A percentile compares a stretch with the other conserved stretches of the same genome.
Evolutionary conservation across 176 grass and related monocot species (phyloP).

Genomic region (Juncus effusus): DNA sequence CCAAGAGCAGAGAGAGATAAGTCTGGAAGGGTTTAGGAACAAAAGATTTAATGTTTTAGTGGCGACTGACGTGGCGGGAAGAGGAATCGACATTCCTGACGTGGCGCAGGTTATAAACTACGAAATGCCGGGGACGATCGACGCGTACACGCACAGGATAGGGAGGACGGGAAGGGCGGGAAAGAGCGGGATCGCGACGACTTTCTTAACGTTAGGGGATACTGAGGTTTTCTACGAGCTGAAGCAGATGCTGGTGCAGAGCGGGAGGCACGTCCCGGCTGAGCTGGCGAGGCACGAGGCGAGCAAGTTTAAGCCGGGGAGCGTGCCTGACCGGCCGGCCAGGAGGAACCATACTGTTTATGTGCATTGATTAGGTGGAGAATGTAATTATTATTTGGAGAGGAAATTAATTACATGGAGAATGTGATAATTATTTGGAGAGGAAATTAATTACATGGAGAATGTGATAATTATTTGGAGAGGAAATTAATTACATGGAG

Average conservation of each 20-base stretch:
- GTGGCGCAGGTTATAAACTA: slow-evolving; percentile 92
- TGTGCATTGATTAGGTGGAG: slow-evolving; percentile 16
- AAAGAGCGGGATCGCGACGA: slow-evolving; percentile 81
- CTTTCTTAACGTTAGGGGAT: slow-evolving; percentile 78
- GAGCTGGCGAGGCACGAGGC: slow-evolving; percentile 95
- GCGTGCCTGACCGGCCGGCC: slow-evolving; percentile 80
- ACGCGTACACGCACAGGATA: slow-evolving; percentile 95
- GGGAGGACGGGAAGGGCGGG: slow-evolving; percentile 91
- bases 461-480: too few species aligned
- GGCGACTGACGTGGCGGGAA: slow-evolving; percentile 90
- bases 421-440: too few species aligned
- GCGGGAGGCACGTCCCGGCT: slow-evolving; percentile 85
- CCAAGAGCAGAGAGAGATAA: slow-evolving; percentile 96
- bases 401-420: too few species aligned
- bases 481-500: too few species aligned
- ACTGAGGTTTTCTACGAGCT: slow-evolving; percentile 90
- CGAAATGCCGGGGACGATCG: slow-evolving; percentile 73
- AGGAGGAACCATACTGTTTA: slow-evolving; percentile 79
- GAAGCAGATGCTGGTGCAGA: slow-evolving; percentile 97
- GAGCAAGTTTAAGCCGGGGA: slow-evolving; percentile 88
- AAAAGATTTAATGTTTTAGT: slow-evolving; percentile 96
- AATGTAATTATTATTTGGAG: too few species aligned
- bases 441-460: too few species aligned
- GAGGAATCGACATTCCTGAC: slow-evolving; percentile 99
- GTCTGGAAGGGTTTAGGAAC: slow-evolving; percentile 93